These are phyloP conservation scores for Dothistroma pini DNA, from an alignment of 2,329 filamentous ascomycete genomes.

Conservation along the genomic window DNA sequence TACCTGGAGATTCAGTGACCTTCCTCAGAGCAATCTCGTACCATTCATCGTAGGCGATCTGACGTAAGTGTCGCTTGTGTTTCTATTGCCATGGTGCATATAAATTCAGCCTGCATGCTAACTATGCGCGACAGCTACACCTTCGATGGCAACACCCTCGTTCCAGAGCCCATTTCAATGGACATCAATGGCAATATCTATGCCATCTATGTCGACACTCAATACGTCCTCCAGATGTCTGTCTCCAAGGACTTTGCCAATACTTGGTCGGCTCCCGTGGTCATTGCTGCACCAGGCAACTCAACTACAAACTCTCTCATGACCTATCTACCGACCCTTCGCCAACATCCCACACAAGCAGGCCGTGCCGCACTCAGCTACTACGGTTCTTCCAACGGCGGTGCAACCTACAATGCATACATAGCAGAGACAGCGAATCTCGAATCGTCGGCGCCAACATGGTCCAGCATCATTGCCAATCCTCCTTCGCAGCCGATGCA, in stretches of 20 bases:
- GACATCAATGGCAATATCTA: slow-evolving; percentile 1
- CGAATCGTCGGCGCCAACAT: neutral
- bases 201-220: slow-evolving; percentile 1
- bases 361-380: slow-evolving; percentile 5
- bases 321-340: slow-evolving; percentile 5
- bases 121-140: neutral
- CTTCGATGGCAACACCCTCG: slow-evolving; percentile 3
- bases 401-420: slow-evolving; percentile 8
- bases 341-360: slow-evolving; percentile 3
- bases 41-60: slow-evolving; percentile 6
- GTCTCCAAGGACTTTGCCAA: slow-evolving; percentile 1
- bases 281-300: slow-evolving; percentile 9
- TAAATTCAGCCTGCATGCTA: neutral
- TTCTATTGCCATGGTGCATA: neutral
- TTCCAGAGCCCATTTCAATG: slow-evolving; percentile 6
- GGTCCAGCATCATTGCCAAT: slow-evolving; percentile 7
- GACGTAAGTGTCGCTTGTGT: neutral
- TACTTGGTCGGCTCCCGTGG: slow-evolving; percentile 4
- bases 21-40: neutral
- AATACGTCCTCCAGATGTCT: neutral
- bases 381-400: slow-evolving; percentile 8
- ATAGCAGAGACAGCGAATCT: slow-evolving; percentile 7
- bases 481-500: slow-evolving; percentile 8
- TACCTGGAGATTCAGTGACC: neutral
- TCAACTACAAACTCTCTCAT: neutral